These are phyloP conservation scores for Vitis riparia DNA, from an alignment of 164 flowering plant species.

Conservation along the genomic window DNA sequence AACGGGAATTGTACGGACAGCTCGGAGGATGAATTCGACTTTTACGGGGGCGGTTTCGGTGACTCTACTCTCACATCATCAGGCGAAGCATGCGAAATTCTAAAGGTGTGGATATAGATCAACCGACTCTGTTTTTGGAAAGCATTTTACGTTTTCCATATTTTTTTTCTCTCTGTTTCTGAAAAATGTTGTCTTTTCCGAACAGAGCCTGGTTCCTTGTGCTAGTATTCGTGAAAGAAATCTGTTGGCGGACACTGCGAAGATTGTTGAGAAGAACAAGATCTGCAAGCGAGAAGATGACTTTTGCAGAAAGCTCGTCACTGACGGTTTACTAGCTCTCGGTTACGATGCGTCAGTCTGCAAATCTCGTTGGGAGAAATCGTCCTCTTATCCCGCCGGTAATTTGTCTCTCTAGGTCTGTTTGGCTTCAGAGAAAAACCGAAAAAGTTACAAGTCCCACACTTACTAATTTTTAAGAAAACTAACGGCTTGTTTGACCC, in stretches of 20 bases:
- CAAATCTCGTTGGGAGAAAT: slow-evolving; percentile 80
- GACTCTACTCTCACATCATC: slow-evolving; percentile 22
- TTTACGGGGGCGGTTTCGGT: slow-evolving; percentile 7
- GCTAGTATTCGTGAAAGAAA: slow-evolving; percentile 44
- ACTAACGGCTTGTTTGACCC: no score
- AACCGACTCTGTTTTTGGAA: no score
- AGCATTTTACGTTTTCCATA: not conserved
- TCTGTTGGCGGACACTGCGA: slow-evolving; percentile 53
- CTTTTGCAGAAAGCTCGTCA: slow-evolving; percentile 39
- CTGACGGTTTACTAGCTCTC: slow-evolving; percentile 42
- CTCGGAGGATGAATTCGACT: slow-evolving; percentile 46
- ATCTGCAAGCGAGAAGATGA: slow-evolving; percentile 38
- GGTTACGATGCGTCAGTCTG: slow-evolving; percentile 81
- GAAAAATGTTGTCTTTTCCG: slow-evolving; percentile 3
- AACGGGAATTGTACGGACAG: slow-evolving; percentile 31
- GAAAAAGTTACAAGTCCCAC: no score
- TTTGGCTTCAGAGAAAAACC: slow-evolving; percentile 8
- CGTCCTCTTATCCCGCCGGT: slow-evolving; percentile 78
- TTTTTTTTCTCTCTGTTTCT: not conserved
- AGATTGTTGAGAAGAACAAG: slow-evolving; percentile 55
- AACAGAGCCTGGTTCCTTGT: slow-evolving; percentile 52
- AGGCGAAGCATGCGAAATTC: slow-evolving; percentile 38
- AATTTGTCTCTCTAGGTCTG: slow-evolving; percentile 6
- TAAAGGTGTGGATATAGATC: slow-evolving; percentile 34
- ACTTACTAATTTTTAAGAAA: no score